phyloP scores from a whole-genome alignment of 2,329 filamentous ascomycete species.

The Penicillium vulpinum region DNA sequence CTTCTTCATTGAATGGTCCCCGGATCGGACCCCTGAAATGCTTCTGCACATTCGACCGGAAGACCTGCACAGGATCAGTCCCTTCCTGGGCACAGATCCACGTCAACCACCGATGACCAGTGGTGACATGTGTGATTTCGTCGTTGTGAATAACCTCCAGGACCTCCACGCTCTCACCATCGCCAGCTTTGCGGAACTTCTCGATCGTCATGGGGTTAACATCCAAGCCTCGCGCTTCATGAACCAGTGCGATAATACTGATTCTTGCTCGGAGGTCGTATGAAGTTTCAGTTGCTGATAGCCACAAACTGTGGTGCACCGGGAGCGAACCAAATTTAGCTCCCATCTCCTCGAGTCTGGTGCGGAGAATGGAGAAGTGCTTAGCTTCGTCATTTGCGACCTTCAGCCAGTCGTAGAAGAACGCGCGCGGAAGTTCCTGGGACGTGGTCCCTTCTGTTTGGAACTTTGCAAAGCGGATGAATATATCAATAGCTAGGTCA shows the following conservation, averaged over 20 bases:
- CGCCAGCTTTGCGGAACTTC: constrained; percentile 46
- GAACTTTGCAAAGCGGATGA: constrained; percentile 49
- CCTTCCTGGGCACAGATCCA: constrained; percentile 51
- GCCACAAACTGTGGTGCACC: constrained; percentile 50
- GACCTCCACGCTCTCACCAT: constrained; percentile 45
- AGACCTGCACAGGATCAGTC: constrained; percentile 49
- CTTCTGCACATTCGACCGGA: constrained; percentile 45
- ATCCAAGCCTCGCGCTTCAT: constrained; percentile 50
- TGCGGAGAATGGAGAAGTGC: constrained; percentile 50
- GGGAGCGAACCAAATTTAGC: constrained; percentile 48
- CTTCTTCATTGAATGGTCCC: constrained; percentile 50
- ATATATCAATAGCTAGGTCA: constrained; percentile 51
- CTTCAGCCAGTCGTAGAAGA: constrained; percentile 52
- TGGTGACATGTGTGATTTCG: constrained; percentile 52
- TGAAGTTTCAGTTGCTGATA: constrained; percentile 46
- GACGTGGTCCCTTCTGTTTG: constrained; percentile 34
- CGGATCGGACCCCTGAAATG: constrained; percentile 47
- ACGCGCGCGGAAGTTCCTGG: constrained; percentile 43
- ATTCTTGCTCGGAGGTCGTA: constrained; percentile 49
- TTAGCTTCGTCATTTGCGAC: constrained; percentile 52
- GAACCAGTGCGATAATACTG: constrained; percentile 51
- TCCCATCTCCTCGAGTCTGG: constrained; percentile 48
- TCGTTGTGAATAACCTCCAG: constrained; percentile 51
- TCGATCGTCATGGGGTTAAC: constrained; percentile 52
- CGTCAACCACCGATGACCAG: constrained; percentile 49